These are phyloP conservation scores for Sugiyamaella xylanicola DNA, from an alignment of 1,139 yeast genomes.

Conservation along the genomic window DNA sequence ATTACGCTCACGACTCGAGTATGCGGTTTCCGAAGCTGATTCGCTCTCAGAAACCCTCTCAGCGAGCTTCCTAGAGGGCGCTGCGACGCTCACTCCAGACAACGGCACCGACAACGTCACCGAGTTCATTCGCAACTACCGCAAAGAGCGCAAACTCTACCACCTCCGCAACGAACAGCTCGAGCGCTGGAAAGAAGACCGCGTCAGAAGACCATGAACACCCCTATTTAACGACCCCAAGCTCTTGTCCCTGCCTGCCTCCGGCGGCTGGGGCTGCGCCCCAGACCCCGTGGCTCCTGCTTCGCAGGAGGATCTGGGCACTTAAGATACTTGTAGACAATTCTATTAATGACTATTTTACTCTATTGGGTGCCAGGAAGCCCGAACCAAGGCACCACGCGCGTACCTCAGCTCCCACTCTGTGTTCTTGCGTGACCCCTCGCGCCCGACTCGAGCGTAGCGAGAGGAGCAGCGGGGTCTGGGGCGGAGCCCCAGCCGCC, in stretches of 20 bases:
- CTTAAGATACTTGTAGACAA: too few species aligned
- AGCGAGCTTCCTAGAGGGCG: slow-evolving; percentile 38
- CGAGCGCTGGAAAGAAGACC: slow-evolving; percentile 64
- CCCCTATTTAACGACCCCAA: neutral
- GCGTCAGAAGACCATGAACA: slow-evolving; percentile 49
- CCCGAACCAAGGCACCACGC: too few species aligned
- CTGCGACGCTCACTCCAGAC: slow-evolving; percentile 26
- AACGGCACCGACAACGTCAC: slow-evolving; percentile 34
- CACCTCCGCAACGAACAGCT: slow-evolving; percentile 62
- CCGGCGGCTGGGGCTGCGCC: neutral
- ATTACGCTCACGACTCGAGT: slow-evolving; percentile 38
- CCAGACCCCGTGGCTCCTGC: neutral
- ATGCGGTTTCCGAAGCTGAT: slow-evolving; percentile 42
- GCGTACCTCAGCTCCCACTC: too few species aligned
- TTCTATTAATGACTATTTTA: too few species aligned
- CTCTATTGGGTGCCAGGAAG: too few species aligned
- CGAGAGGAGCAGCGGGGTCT: too few species aligned
- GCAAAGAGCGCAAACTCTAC: slow-evolving; percentile 50
- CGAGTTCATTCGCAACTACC: slow-evolving; percentile 50
- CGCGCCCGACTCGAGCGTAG: too few species aligned
- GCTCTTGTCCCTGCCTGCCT: too few species aligned
- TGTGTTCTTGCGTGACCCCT: too few species aligned
- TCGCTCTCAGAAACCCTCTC: slow-evolving; percentile 42
- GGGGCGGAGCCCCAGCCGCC: too few species aligned
- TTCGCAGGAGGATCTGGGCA: neutral